Conservation (phyloP, 257 asterid genomes). For the Jaltomata sinuosa region DNA sequence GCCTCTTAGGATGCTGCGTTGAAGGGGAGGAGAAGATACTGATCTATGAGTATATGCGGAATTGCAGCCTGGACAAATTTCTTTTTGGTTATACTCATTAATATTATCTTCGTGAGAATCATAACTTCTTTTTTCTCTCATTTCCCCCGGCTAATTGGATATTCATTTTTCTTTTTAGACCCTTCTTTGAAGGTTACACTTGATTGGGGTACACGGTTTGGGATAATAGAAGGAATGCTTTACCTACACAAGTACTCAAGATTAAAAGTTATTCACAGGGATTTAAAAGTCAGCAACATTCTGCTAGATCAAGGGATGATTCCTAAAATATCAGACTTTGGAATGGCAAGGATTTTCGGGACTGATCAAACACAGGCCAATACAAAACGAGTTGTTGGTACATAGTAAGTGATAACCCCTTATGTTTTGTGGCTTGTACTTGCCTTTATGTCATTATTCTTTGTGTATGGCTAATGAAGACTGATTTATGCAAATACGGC, state of each 20-base stretch:
- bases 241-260: not conserved
- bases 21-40: not conserved
- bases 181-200: not conserved
- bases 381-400: conserved; percentile 1
- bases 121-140: not conserved
- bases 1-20: not conserved
- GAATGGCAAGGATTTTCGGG: conserved; percentile 6
- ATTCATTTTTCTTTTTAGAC: not conserved
- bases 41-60: not conserved
- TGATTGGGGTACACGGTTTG: not conserved
- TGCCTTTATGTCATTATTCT: not conserved
- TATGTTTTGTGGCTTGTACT: not conserved
- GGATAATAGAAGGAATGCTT: not conserved
- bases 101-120: too few relatives aligned
- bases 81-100: not conserved
- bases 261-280: not conserved
- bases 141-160: not conserved
- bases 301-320: not conserved
- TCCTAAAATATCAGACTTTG: conserved; percentile 9
- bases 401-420: not conserved
- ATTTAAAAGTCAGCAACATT: not conserved
- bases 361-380: not conserved
- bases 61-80: not conserved
- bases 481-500: not conserved
- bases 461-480: not conserved